A percentile compares a stretch with the other conserved stretches of the same genome.
Evolutionary conservation across 164 flowering plant genomes (phyloP).

Genomic region (Nelumbo lutea): DNA sequence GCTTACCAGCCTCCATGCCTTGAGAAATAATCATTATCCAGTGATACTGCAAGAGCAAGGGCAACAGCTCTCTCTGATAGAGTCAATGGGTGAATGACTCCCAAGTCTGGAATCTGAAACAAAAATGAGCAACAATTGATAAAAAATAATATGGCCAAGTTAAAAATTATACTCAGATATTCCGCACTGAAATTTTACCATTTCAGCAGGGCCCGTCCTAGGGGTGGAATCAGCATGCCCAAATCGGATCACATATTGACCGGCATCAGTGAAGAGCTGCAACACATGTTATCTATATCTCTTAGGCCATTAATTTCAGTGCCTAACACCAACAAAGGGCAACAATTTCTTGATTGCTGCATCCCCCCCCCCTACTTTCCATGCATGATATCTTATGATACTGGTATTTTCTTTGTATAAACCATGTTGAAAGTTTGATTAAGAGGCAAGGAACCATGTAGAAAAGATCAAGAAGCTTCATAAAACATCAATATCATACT

Average conservation of each 20-base stretch:
- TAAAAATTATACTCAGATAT: slow-evolving; percentile 3
- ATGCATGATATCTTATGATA: too few relatives aligned
- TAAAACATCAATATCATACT: too few relatives aligned
- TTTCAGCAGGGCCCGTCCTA: slow-evolving; percentile 38
- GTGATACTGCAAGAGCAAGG: slow-evolving; percentile 88
- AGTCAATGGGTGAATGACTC: slow-evolving; percentile 61
- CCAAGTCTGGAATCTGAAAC: slow-evolving; percentile 72
- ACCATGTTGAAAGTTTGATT: too few relatives aligned
- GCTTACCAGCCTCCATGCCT: slow-evolving; percentile 90
- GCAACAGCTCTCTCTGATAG: slow-evolving; percentile 91
- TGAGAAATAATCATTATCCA: slow-evolving; percentile 95
- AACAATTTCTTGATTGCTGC: too few relatives aligned
- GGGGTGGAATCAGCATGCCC: slow-evolving; percentile 51
- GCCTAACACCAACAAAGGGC: too few relatives aligned
- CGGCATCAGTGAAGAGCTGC: slow-evolving; percentile 97
- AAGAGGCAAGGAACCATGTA: too few relatives aligned
- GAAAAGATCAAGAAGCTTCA: too few relatives aligned
- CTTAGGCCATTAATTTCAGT: not conserved
- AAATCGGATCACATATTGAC: slow-evolving; percentile 94
- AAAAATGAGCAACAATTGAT: not conserved
- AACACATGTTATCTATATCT: slow-evolving; percentile 7
- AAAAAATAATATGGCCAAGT: not conserved
- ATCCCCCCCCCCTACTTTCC: too few relatives aligned
- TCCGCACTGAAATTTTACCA: slow-evolving; percentile 29
- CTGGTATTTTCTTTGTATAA: too few relatives aligned